Evolutionary conservation across 495 filamentous ascomycete species (phyloP), one percentile per base, ranked within the genome.

Genomic region (Symbiotaphrina buchneri): DNA sequence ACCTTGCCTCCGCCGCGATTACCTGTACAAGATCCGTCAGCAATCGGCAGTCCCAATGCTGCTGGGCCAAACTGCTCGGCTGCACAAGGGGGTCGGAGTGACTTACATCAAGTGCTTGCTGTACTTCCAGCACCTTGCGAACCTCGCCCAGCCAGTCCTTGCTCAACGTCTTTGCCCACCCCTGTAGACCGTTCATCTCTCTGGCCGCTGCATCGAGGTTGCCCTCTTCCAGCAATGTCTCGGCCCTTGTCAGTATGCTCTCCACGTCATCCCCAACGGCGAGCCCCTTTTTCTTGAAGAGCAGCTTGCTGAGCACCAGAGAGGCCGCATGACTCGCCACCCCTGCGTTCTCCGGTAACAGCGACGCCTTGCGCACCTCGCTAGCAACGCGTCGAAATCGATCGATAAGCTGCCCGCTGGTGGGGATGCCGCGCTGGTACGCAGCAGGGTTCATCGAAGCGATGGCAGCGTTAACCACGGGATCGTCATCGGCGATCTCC

Each of bases 121-220:
- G 70, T 24, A 95, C 90, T 52, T 97, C 87, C 53, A 95, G 56
- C 39, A 90, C 74, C 53, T 73, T 69, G 41, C 87, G 63, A 16
- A 77, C 71, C 61, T 97, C 87, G 24, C 58, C 66, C 41, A 97
- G 44, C 87, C 87, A 97, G 48, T 97, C 87, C 43, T 72, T 67
- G 47, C 77, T 83, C 47, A 97, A 53, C 29, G 75, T 85, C 58
- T 83, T 91, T 15, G 84, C 82, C 87, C 90, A 95, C 15, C 87
- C 87, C 33, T 66, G 59, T 30, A 97, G 58, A 13, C 65, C 65
- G 47, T 93, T 95, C 78, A 95, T 84, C 60, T 97, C 87, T 39
- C 90, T 63, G 5, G 85, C 82, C 23, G 87, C 87, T 29, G 61
- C 72, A 45, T 97, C 90, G 20, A 97, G 53, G 41, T 90, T 66